These are phyloP conservation scores for Penicillium sclerotigenum DNA, from an alignment of 2,329 filamentous ascomycete genomes.

Conservation along the genomic window DNA sequence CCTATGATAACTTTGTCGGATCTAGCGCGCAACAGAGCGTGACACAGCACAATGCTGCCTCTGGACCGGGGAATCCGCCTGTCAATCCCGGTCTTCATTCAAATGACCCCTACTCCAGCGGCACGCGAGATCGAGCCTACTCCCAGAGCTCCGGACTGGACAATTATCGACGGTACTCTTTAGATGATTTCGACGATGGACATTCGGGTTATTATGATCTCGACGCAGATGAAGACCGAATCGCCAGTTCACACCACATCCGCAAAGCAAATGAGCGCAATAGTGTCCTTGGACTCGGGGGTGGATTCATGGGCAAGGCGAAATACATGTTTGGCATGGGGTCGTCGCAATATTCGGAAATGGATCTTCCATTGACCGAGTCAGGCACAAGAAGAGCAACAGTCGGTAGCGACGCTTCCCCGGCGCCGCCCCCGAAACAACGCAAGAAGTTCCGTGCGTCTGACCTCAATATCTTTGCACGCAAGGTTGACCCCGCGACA, in stretches of 20 bases:
- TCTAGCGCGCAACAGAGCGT: constrained; percentile 52
- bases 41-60: constrained; percentile 39
- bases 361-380: constrained; percentile 94
- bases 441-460: constrained; percentile 64
- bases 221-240: constrained; percentile 56
- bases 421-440: constrained; percentile 43
- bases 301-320: constrained; percentile 78
- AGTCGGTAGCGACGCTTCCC: constrained; percentile 45
- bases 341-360: constrained; percentile 80
- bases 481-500: constrained; percentile 83
- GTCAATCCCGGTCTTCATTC: constrained; percentile 34
- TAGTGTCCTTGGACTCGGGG: constrained; percentile 82
- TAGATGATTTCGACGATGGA: constrained; percentile 79
- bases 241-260: constrained; percentile 47
- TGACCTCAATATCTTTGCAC: constrained; percentile 86
- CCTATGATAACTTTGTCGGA: constrained; percentile 93
- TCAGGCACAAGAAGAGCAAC: constrained; percentile 53
- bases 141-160: constrained; percentile 77
- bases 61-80: constrained; percentile 33
- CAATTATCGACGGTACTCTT: constrained; percentile 88
- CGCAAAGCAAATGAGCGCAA: constrained; percentile 72
- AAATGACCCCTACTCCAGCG: constrained; percentile 39
- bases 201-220: constrained; percentile 77
- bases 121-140: constrained; percentile 47
- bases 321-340: constrained; percentile 91